These are phyloP conservation scores for Ramaria sp. DNA, from an alignment of 768 basidiomycete genomes.

Conservation along the genomic window DNA sequence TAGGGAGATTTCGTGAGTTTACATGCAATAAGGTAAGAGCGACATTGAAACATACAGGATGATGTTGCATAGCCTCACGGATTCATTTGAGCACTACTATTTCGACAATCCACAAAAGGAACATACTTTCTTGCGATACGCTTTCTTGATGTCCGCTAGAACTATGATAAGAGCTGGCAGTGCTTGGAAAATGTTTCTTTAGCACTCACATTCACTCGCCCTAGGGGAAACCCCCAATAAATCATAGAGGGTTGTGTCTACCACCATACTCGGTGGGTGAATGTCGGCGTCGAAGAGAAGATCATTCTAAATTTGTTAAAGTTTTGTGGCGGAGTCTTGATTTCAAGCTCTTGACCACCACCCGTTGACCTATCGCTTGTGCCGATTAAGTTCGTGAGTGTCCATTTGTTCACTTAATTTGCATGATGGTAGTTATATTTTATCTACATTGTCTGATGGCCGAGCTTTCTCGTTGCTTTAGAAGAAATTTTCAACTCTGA, in stretches of 20 bases:
- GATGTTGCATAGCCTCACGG: conserved; percentile 71
- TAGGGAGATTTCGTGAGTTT: background rate
- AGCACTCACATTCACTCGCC: conserved; percentile 56
- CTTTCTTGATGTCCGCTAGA: conserved; percentile 82
- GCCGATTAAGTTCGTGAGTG: conserved; percentile 3
- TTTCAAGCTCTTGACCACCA: background rate
- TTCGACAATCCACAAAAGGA: conserved; percentile 9
- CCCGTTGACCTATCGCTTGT: background rate
- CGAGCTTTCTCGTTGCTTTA: conserved; percentile 31
- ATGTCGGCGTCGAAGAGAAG: background rate
- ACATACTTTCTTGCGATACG: conserved; percentile 82
- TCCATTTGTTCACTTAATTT: background rate
- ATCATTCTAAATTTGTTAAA: background rate
- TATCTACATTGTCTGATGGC: conserved; percentile 89
- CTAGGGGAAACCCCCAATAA: conserved; percentile 60
- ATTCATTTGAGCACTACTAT: conserved; percentile 11
- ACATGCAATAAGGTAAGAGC: background rate
- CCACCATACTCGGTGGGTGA: conserved; percentile 18
- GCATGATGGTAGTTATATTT: conserved; percentile 44
- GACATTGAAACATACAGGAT: conserved; percentile 50
- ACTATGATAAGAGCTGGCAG: background rate
- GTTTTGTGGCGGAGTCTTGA: background rate
- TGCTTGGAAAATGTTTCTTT: background rate
- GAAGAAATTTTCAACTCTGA: conserved; percentile 32
- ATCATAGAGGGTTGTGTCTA: conserved; percentile 54